Conservation (phyloP, 441 rosid species). For the Mallotus japonicus region DNA sequence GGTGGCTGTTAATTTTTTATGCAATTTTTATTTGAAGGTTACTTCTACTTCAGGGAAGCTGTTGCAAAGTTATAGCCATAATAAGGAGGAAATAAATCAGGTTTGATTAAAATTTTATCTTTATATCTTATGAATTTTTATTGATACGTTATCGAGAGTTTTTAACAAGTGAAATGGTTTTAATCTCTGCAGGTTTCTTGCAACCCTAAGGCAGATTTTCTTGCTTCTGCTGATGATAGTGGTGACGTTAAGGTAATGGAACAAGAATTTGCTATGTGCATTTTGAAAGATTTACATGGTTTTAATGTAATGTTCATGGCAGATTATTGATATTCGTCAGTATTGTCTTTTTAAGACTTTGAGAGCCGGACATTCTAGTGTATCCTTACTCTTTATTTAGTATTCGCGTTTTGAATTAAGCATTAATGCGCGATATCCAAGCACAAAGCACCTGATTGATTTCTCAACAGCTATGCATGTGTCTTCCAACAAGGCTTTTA, state of each 20-base stretch:
- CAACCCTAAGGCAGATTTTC: constrained; percentile 65
- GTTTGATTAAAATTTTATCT: constrained; percentile 24
- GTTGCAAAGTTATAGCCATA: constrained; percentile 59
- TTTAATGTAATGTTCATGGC: constrained; percentile 25
- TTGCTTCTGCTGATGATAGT: constrained; percentile 78
- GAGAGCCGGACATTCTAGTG: constrained; percentile 84
- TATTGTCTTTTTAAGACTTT: constrained; percentile 71
- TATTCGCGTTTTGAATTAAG: neutral
- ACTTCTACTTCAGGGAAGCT: constrained; percentile 52
- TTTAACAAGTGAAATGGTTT: constrained; percentile 9
- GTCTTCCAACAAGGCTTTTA: neutral
- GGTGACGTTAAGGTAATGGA: constrained; percentile 76
- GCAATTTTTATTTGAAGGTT: constrained; percentile 7
- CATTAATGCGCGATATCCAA: neutral
- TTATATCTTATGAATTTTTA: neutral
- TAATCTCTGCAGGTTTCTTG: constrained; percentile 54
- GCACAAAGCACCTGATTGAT: constrained; percentile 4
- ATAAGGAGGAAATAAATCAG: constrained; percentile 92
- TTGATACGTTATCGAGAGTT: neutral
- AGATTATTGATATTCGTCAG: constrained; percentile 76
- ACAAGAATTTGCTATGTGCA: too few relatives aligned
- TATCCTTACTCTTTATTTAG: constrained; percentile 47
- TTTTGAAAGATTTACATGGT: neutral
- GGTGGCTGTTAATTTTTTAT: too few relatives aligned
- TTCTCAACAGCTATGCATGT: constrained; percentile 10